Base-by-base conservation (phyloP, 495 filamentous ascomycete genomes). In the Podospora bellae-mahoneyi region DNA sequence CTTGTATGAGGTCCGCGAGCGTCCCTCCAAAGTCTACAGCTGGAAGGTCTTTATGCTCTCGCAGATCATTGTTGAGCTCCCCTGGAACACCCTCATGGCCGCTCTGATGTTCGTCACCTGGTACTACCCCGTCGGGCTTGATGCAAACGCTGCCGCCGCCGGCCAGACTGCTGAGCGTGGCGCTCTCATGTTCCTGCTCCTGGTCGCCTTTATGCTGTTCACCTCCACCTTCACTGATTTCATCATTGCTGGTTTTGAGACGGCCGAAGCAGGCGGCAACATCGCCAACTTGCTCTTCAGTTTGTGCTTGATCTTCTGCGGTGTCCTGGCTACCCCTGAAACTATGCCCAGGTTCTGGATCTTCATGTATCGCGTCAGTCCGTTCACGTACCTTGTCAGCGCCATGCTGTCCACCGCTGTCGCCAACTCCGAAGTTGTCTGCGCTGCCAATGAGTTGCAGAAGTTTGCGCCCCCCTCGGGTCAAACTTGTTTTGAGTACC, bases 1-100 rank as follows among this genome's bases (percentile, higher is more conserved):
- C 0, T 80, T 97, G 0, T 97, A 94, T 77, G 93, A 97, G 75
- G 89, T 88, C 15, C 91, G 93, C 20, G 93, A 97, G 77, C 88
- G 92, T 4, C 92, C 91, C 0, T 91, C 90, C 61, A 94, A 93
- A 76, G 87, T 89, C 2, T 97, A 96, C 76, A 84, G 87, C 26
- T 96, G 93, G 88, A 83, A 89, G 74, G 88, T 89, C 30, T 95
- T 96, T 76, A 91, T 95, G 84, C 78, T 92, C 60, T 89, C 88
- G 23, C 89, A 92, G 77, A 89, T 93, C 68, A 79, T 91, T 6
- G 88, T 89, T 61, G 91, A 94, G 76, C 74, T 94, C 2, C 89
- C 89, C 0, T 94, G 90, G 89, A 89, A 92, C 70, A 84, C 87
- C 2, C 75, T 93, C 23, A 87, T 90, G 83, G 84, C 88, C 3